These are phyloP conservation scores for Solanum habrochaites DNA, from an alignment of 257 asterid species.

Conservation along the genomic window DNA sequence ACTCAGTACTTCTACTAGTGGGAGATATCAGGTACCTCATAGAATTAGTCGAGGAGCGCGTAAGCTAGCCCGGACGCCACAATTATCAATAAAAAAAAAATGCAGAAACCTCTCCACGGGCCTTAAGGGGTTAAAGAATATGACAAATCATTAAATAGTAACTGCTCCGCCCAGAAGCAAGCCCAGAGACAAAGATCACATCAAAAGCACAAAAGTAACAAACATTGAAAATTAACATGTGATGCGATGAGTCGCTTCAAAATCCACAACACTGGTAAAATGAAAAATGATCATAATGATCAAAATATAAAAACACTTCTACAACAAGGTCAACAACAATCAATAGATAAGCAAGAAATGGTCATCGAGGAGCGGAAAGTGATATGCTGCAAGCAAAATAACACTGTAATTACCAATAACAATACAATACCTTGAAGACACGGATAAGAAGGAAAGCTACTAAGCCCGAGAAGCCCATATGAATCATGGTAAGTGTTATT, in stretches of 20 bases:
- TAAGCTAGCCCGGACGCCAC: neutral
- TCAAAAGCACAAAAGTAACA: neutral
- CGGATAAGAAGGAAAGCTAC: conserved; percentile 91
- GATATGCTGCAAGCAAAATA: neutral
- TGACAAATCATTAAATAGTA: neutral
- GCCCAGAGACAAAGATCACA: neutral
- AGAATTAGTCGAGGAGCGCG: neutral
- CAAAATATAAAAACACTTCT: neutral
- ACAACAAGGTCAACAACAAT: neutral
- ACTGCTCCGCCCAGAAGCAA: neutral
- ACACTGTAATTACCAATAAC: neutral
- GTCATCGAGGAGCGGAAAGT: neutral
- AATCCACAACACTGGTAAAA: neutral
- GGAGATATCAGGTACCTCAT: neutral
- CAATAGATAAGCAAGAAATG: neutral
- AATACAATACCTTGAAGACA: conserved; percentile 64
- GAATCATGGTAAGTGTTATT: conserved; percentile 94
- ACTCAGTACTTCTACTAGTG: neutral
- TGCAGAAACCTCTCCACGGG: neutral
- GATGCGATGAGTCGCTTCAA: neutral
- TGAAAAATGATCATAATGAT: neutral
- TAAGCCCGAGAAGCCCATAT: conserved; percentile 93
- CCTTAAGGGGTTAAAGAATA: neutral
- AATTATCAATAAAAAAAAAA: neutral
- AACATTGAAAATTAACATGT: neutral